Percentiles rank a stretch among this genome's conserved stretches.
Evolutionary conservation across 306 rosid species (phyloP).

Genomic region (Cucurbita ficifolia): DNA sequence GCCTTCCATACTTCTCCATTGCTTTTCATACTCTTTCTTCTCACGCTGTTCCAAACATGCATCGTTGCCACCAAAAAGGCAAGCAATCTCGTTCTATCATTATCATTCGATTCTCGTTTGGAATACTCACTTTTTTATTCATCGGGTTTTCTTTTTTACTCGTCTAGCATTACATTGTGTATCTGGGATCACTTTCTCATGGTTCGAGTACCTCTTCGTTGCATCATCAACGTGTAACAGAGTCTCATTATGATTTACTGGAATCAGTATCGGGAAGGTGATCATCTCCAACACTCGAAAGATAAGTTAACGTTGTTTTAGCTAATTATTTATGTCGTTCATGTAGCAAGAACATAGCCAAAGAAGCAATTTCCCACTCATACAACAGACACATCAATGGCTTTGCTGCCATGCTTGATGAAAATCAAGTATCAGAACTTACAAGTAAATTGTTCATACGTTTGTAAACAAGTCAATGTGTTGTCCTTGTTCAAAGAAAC

Average conservation of each 20-base stretch:
- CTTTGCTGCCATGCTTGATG: constrained; percentile 2
- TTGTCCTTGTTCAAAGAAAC: background rate
- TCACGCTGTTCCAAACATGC: background rate
- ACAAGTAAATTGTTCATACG: background rate
- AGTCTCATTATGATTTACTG: background rate
- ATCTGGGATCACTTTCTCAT: background rate
- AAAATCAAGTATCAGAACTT: background rate
- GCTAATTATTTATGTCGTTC: no score
- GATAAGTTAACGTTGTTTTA: no score
- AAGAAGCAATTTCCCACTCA: background rate
- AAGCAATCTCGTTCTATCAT: background rate
- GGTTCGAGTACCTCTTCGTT: background rate
- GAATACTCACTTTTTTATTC: background rate
- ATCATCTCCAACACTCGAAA: background rate
- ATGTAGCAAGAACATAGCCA: background rate
- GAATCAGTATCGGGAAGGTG: background rate
- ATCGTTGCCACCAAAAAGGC: background rate
- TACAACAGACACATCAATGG: background rate
- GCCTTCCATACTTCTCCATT: background rate
- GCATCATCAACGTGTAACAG: background rate
- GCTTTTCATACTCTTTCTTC: background rate
- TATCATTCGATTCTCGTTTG: no score
- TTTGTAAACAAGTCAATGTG: background rate
- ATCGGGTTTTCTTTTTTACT: background rate
- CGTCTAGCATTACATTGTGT: background rate